A percentile compares a stretch with the other conserved stretches of the same genome.
Evolutionary conservation across 2,329 filamentous ascomycete genomes (phyloP).

Genomic region (Stachybotrys chartarum): DNA sequence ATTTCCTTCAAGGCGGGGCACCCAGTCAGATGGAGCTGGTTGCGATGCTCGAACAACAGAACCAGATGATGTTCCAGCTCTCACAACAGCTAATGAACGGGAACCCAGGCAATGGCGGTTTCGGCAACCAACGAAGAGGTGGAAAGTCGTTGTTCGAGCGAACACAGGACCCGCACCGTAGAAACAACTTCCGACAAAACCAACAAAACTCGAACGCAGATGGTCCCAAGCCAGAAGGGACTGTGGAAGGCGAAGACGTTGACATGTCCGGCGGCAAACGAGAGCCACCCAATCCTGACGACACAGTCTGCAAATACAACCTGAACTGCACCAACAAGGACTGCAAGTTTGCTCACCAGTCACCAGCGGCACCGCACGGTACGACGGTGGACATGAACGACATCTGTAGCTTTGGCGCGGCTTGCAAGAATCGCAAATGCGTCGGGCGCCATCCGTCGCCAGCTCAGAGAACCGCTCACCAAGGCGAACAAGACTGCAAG

Average conservation of each 20-base stretch:
- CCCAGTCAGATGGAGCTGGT: constrained; percentile 50
- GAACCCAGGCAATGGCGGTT: constrained; percentile 36
- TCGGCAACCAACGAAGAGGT: constrained; percentile 26
- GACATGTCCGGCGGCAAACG: constrained; percentile 51
- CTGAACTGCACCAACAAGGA: constrained; percentile 79
- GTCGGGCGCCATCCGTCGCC: constrained; percentile 88
- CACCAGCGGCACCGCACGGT: constrained; percentile 76
- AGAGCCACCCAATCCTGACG: constrained; percentile 50
- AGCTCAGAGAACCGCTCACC: constrained; percentile 68
- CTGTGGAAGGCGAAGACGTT: constrained; percentile 48
- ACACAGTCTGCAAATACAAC: constrained; percentile 83
- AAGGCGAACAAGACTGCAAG: constrained; percentile 79
- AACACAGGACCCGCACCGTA: constrained; percentile 48
- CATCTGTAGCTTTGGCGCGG: constrained; percentile 75
- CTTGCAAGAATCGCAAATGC: constrained; percentile 95
- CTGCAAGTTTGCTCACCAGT: constrained; percentile 92
- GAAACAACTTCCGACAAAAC: constrained; percentile 41
- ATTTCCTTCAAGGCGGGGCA: constrained; percentile 38
- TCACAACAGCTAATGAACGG: constrained; percentile 55
- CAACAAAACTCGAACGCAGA: constrained; percentile 30
- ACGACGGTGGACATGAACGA: constrained; percentile 72
- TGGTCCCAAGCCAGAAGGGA: constrained; percentile 22
- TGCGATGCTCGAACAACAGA: constrained; percentile 83
- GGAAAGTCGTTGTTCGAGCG: constrained; percentile 69
- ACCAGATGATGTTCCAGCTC: constrained; percentile 75